Conservation (phyloP, 148 eudicot genomes). For the Silene conica region DNA sequence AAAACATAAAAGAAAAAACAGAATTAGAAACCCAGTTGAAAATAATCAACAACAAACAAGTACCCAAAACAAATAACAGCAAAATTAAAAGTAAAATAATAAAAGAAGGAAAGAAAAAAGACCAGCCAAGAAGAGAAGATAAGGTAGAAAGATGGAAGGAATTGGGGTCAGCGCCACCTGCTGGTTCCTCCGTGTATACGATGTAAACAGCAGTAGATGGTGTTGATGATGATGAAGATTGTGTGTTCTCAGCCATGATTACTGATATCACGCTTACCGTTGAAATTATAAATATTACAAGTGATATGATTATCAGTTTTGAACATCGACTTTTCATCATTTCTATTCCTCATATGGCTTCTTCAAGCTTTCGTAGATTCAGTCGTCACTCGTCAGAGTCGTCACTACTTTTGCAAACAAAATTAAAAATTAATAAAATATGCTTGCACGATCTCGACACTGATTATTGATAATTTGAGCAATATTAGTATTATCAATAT, state of each 20-base stretch:
- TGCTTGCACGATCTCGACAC: too few species aligned
- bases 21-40: neutral
- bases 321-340: too few species aligned
- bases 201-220: conserved; percentile 42
- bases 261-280: conserved; percentile 7
- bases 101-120: neutral
- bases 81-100: neutral
- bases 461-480: too few species aligned
- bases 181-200: conserved; percentile 64
- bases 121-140: conserved; percentile 53
- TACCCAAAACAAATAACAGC: neutral
- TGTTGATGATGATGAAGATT: conserved; percentile 18
- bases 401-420: too few species aligned
- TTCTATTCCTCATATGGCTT: too few species aligned
- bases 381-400: too few species aligned
- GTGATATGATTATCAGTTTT: too few species aligned
- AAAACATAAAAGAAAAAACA: neutral
- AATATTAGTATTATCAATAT: too few species aligned
- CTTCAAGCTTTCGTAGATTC: too few species aligned
- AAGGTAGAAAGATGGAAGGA: conserved; percentile 54
- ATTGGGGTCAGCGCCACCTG: conserved; percentile 41
- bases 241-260: conserved; percentile 28
- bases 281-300: neutral
- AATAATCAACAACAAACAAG: conserved; percentile 1
- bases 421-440: too few species aligned